Percentiles rank a stretch among this genome's conserved stretches.
Evolutionary conservation across 2,329 filamentous ascomycete species (phyloP).

Genomic region (Aureobasidium sp.): DNA sequence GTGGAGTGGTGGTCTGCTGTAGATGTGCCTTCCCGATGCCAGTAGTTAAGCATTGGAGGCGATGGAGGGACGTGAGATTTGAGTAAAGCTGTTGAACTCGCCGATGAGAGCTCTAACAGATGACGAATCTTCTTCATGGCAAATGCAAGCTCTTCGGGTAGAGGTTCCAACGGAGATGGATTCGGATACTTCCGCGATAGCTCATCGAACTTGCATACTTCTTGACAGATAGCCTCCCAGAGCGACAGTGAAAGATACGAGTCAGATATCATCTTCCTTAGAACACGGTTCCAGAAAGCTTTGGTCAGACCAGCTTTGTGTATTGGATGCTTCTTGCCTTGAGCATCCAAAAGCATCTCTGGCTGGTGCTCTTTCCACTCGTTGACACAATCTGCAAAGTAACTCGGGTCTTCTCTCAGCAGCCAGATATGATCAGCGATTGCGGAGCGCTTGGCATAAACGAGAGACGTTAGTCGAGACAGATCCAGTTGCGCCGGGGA

Average conservation of each 20-base stretch:
- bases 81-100: conserved; percentile 20
- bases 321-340: conserved; percentile 24
- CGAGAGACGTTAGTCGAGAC: conserved; percentile 33
- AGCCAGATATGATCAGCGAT: conserved; percentile 47
- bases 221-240: conserved; percentile 16
- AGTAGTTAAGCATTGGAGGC: conserved; percentile 19
- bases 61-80: conserved; percentile 33
- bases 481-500: conserved; percentile 41
- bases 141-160: neutral
- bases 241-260: conserved; percentile 16
- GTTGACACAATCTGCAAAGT: conserved; percentile 40
- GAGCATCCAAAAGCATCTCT: conserved; percentile 34
- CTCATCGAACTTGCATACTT: neutral
- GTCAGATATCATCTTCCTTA: conserved; percentile 15
- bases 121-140: neutral
- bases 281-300: conserved; percentile 14
- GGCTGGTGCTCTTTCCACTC: conserved; percentile 40
- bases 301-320: neutral
- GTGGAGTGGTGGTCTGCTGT: neutral
- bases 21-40: conserved; percentile 15
- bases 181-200: neutral
- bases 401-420: conserved; percentile 50
- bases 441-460: conserved; percentile 32
- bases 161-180: neutral
- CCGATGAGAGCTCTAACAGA: neutral